A percentile compares a stretch with the other conserved stretches of the same genome.
These are phyloP conservation scores for Penicillium sp. DNA, from an alignment of 2,329 filamentous ascomycete species.

Conservation along the genomic window DNA sequence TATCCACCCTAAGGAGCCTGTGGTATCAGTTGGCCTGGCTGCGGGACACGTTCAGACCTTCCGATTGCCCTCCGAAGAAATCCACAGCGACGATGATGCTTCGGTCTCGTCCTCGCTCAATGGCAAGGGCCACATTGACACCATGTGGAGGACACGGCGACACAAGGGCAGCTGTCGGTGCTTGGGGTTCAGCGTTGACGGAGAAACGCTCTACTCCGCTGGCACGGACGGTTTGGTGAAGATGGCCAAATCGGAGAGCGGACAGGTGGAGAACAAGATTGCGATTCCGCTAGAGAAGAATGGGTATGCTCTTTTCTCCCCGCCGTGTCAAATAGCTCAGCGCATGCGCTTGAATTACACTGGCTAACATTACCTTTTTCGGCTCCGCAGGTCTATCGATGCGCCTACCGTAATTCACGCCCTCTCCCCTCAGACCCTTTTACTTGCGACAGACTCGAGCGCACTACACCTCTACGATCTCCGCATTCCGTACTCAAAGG, in stretches of 20 bases:
- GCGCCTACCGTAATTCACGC: conserved; percentile 79
- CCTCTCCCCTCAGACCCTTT: conserved; percentile 82
- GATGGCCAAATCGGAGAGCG: conserved; percentile 59
- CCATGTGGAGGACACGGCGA: conserved; percentile 79
- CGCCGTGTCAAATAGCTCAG: conserved; percentile 4
- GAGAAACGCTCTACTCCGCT: conserved; percentile 63
- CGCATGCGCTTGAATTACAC: background rate
- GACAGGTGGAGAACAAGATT: conserved; percentile 78
- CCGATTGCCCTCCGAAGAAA: conserved; percentile 64
- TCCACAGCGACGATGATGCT: conserved; percentile 54
- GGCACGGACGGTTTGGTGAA: conserved; percentile 67
- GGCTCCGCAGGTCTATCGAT: conserved; percentile 57
- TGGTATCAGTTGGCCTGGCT: conserved; percentile 83
- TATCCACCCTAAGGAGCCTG: conserved; percentile 78
- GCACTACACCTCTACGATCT: conserved; percentile 87
- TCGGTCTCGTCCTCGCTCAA: conserved; percentile 50
- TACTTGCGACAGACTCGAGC: conserved; percentile 88
- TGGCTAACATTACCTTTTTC: conserved; percentile 13
- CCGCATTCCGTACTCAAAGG: conserved; percentile 58
- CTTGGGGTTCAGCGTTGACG: conserved; percentile 77
- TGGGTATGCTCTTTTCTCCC: conserved; percentile 36
- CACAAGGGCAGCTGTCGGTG: conserved; percentile 94
- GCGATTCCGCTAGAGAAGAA: conserved; percentile 62
- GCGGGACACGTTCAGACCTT: conserved; percentile 85
- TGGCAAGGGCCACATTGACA: conserved; percentile 77